A percentile compares a stretch with the other conserved stretches of the same genome.
Conservation (phyloP, 768 basidiomycete genomes). For the Panus rudis region DNA sequence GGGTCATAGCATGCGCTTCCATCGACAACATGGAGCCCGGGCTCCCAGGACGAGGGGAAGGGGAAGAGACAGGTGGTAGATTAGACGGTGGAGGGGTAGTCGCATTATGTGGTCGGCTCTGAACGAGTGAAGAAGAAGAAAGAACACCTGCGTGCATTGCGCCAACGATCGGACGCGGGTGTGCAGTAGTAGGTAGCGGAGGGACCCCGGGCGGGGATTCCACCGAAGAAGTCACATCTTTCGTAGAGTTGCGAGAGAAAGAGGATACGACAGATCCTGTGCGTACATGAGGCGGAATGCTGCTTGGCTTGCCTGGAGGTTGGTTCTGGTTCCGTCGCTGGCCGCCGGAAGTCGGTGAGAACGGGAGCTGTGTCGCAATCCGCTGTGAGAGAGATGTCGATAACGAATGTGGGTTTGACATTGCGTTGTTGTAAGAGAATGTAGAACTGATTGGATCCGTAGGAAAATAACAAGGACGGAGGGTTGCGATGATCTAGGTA, state of each 20-base stretch:
- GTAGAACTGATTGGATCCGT: too few relatives aligned
- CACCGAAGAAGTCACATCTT: neutral
- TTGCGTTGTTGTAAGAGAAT: too few relatives aligned
- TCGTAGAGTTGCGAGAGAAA: conserved; percentile 4
- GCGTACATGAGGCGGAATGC: conserved; percentile 8
- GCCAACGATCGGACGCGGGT: conserved; percentile 32
- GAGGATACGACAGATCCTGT: conserved; percentile 10
- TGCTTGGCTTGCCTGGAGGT: conserved; percentile 12
- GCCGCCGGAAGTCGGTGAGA: conserved; percentile 18
- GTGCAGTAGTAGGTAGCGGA: conserved; percentile 1
- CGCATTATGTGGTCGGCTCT: conserved; percentile 47
- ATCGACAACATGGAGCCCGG: conserved; percentile 23
- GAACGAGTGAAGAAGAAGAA: conserved; percentile 67
- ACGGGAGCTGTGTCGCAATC: conserved; percentile 19
- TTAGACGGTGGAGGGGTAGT: conserved; percentile 31
- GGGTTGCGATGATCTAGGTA: too few relatives aligned
- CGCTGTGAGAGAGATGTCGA: conserved; percentile 15
- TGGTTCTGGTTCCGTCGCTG: conserved; percentile 2
- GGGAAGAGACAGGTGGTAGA: neutral
- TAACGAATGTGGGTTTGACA: conserved; percentile 26
- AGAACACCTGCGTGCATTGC: conserved; percentile 73
- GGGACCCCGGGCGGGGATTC: neutral
- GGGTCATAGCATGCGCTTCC: conserved; percentile 20
- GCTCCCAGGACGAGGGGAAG: conserved; percentile 24
- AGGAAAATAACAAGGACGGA: too few relatives aligned